Evolutionary conservation across 2,329 filamentous ascomycete genomes (phyloP).

Genomic region (Fusarium subtropicale): DNA sequence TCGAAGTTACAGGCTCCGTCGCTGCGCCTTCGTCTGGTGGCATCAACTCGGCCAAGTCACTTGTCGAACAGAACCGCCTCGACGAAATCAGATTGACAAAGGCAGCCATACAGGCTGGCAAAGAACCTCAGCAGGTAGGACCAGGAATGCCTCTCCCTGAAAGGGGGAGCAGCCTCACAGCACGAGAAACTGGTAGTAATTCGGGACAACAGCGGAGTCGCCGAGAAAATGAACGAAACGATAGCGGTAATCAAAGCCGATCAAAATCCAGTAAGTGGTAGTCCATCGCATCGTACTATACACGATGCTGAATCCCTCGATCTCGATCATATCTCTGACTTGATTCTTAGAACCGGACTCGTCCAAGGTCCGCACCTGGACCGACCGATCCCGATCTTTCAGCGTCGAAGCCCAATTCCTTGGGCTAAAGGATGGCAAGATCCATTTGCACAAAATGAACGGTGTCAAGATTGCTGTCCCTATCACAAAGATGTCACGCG

Average conservation of each 20-base stretch:
- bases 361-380: constrained; percentile 89
- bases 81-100: constrained; percentile 89
- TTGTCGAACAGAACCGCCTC: constrained; percentile 79
- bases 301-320: not conserved
- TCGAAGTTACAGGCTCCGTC: constrained; percentile 83
- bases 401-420: constrained; percentile 98
- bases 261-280: constrained; percentile 76
- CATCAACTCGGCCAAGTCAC: constrained; percentile 66
- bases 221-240: constrained; percentile 74
- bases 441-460: constrained; percentile 97
- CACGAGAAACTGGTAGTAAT: constrained; percentile 74
- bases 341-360: constrained; percentile 77
- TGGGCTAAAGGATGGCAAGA: constrained; percentile 93
- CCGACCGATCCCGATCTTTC: constrained; percentile 93
- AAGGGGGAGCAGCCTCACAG: constrained; percentile 81
- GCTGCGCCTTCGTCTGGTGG: constrained; percentile 63
- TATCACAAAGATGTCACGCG: constrained; percentile 92
- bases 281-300: not conserved
- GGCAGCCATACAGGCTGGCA: constrained; percentile 76
- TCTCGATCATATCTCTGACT: constrained; percentile 21
- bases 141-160: constrained; percentile 79
- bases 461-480: constrained; percentile 98
- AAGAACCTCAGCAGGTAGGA: constrained; percentile 75
- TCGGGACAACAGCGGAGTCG: constrained; percentile 76
- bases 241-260: constrained; percentile 64